Conservation (phyloP, 257 asterid species). For the Eustoma russellianum region DNA sequence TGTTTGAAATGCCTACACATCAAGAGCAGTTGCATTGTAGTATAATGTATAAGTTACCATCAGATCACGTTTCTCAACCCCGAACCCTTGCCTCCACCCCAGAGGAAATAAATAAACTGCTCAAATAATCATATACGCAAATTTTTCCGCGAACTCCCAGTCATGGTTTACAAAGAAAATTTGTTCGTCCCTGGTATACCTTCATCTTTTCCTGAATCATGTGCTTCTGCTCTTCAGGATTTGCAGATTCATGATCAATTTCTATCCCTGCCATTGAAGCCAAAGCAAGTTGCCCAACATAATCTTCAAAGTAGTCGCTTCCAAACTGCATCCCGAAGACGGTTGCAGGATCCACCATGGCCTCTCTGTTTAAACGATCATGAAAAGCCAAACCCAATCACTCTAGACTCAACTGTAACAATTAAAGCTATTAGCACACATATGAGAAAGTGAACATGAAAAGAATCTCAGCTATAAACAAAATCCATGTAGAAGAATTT, state of each 20-base stretch:
- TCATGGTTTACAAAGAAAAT: too few relatives aligned
- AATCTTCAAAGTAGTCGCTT: constrained; percentile 60
- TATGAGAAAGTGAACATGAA: neutral
- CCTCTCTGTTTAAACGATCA: constrained; percentile 31
- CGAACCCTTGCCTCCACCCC: too few relatives aligned
- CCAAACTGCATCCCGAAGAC: constrained; percentile 82
- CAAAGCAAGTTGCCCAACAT: constrained; percentile 68
- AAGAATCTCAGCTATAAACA: neutral
- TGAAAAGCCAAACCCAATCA: too few relatives aligned
- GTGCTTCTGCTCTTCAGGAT: constrained; percentile 51
- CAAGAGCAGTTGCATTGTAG: constrained; percentile 5
- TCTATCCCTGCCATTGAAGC: constrained; percentile 56
- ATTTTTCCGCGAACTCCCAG: too few relatives aligned
- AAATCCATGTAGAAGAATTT: too few relatives aligned
- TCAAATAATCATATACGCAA: too few relatives aligned
- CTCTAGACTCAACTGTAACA: too few relatives aligned
- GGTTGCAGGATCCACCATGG: constrained; percentile 69
- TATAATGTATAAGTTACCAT: neutral
- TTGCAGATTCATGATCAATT: constrained; percentile 35
- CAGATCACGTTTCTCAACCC: too few relatives aligned
- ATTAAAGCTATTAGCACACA: too few relatives aligned
- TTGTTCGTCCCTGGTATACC: constrained; percentile 19
- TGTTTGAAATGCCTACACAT: constrained; percentile 49
- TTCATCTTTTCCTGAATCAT: constrained; percentile 60
- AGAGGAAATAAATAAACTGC: too few relatives aligned